Evolutionary conservation across 441 rosid species (phyloP).

Genomic region (Pelargonium australe): DNA sequence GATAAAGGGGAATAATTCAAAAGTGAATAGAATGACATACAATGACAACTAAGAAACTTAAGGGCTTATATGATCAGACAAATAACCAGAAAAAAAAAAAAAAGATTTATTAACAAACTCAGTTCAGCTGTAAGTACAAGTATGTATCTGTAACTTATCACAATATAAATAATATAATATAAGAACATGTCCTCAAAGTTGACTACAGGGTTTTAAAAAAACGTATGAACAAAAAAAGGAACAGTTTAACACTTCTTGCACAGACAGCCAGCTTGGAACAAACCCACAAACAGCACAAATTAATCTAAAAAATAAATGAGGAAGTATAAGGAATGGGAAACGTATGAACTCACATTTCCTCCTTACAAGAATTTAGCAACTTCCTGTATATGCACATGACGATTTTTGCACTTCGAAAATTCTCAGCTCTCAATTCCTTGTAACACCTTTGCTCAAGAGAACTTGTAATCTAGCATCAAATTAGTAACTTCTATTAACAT

Average conservation of each 20-base stretch:
- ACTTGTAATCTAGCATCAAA: conserved; percentile 51
- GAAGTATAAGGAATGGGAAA: conserved; percentile 7
- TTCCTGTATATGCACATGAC: conserved; percentile 69
- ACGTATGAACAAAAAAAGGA: neutral
- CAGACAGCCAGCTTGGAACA: neutral
- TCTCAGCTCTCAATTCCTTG: conserved; percentile 78
- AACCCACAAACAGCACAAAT: neutral
- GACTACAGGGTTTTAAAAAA: neutral
- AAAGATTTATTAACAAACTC: too few species aligned
- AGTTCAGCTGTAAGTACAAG: too few species aligned
- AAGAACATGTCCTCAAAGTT: neutral
- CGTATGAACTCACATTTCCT: conserved; percentile 70
- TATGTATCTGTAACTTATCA: too few species aligned
- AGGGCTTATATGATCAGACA: neutral
- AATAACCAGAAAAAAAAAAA: neutral
- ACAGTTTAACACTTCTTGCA: neutral
- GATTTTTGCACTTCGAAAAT: conserved; percentile 69
- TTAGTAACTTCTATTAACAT: neutral
- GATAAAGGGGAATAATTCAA: neutral
- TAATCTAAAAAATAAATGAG: neutral
- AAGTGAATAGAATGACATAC: neutral
- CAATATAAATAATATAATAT: neutral
- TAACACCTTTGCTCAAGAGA: conserved; percentile 76
- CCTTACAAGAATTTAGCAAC: conserved; percentile 70
- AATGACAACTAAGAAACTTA: too few species aligned